phyloP scores from a whole-genome alignment of 495 filamentous ascomycete species.

The Viridothelium virens region DNA sequence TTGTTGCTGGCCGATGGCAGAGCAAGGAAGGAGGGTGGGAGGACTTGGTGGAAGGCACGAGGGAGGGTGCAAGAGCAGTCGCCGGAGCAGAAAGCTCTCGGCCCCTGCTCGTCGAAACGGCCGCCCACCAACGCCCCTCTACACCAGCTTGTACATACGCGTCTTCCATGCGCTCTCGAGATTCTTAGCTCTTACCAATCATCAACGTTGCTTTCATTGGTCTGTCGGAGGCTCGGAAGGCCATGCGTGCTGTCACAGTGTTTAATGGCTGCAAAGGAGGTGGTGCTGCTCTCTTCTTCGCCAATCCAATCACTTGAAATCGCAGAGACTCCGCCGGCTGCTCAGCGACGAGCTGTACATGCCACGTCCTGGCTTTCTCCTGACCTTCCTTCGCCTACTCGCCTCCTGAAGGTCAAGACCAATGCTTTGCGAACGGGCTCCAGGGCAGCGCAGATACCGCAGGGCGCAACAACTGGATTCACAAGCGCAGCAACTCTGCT shows the following conservation, averaged over 20 bases:
- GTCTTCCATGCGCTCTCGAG: background rate
- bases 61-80: too few relatives aligned
- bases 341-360: constrained; percentile 18
- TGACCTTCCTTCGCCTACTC: constrained; percentile 13
- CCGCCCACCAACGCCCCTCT: too few relatives aligned
- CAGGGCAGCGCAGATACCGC: constrained; percentile 18
- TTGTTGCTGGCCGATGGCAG: too few relatives aligned
- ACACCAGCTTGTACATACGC: too few relatives aligned
- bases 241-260: background rate
- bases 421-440: constrained; percentile 22
- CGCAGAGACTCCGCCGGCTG: constrained; percentile 15
- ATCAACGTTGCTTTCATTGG: background rate
- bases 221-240: background rate
- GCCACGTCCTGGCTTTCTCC: constrained; percentile 13
- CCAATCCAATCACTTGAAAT: constrained; percentile 9
- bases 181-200: too few relatives aligned
- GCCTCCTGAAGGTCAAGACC: constrained; percentile 1
- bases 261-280: constrained; percentile 19
- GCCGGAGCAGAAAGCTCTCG: too few relatives aligned
- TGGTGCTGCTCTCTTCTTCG: constrained; percentile 28
- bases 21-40: too few relatives aligned
- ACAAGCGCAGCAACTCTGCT: constrained; percentile 16
- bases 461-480: constrained; percentile 22
- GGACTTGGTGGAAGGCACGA: too few relatives aligned
- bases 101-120: too few relatives aligned